phyloP scores from a whole-genome alignment of 768 basidiomycete genomes.

The Leccinum subtestaceum region DNA sequence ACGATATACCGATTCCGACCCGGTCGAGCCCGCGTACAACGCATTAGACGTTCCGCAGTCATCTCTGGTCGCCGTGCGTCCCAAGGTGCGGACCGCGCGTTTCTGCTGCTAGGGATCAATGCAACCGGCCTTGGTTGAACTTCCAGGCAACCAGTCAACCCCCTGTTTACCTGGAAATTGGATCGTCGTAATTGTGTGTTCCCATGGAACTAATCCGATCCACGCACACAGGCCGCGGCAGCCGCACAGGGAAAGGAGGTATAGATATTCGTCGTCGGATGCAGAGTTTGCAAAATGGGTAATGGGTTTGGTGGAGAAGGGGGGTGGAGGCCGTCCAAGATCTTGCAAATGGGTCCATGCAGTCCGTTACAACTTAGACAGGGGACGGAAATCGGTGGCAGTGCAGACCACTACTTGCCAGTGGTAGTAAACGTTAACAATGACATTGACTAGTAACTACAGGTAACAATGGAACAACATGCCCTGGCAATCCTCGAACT shows the following conservation, averaged over 20 bases:
- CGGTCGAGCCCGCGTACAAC: slow-evolving; percentile 36
- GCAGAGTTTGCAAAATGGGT: neutral
- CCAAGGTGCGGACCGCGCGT: slow-evolving; percentile 87
- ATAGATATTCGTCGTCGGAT: neutral
- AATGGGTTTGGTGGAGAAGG: too few species aligned
- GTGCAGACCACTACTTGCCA: too few species aligned
- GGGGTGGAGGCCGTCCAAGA: too few species aligned
- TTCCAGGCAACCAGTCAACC: slow-evolving; percentile 46
- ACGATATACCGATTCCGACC: neutral
- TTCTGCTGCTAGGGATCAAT: slow-evolving; percentile 86
- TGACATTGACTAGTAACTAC: too few species aligned
- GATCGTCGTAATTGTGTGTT: too few species aligned
- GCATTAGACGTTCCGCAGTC: slow-evolving; percentile 73
- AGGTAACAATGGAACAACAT: too few species aligned
- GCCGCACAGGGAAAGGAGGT: neutral
- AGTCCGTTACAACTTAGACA: too few species aligned
- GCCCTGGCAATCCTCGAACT: too few species aligned
- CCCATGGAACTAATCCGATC: too few species aligned
- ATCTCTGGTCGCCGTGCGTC: slow-evolving; percentile 95
- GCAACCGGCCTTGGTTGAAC: slow-evolving; percentile 82
- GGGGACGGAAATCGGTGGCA: too few species aligned
- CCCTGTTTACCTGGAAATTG: slow-evolving; percentile 87
- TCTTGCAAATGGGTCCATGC: too few species aligned
- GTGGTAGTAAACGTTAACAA: too few species aligned
- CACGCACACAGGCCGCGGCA: neutral